Base-by-base conservation (phyloP, 2,329 filamentous ascomycete genomes). In the Coccinonectria pachysandricola region DNA sequence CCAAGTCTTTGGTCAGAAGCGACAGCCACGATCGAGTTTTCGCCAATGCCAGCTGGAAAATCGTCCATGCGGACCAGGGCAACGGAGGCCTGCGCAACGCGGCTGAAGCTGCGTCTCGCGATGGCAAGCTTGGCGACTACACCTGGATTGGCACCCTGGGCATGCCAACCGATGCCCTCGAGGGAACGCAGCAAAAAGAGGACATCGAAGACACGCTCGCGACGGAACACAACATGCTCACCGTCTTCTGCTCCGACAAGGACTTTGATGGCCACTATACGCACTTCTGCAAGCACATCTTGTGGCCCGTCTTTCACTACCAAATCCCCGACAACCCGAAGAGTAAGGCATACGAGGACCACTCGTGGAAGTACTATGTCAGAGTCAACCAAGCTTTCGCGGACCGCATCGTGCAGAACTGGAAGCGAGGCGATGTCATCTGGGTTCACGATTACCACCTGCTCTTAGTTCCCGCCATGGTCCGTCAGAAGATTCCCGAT, bases 221-320 rank as follows among this genome's bases (percentile, higher is more conserved):
- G 24, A 80, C 78, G 14, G 83, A 94, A 48, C 78, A 82, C 51
- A 75, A 91, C 42, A 86, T 84, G 45, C 56, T 93, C 39, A 75
- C 81, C 3, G 86, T 95, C 17, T 93, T 80, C 52, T 80, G 83
- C 53, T 81, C 75, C 34, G 88, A 96, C 58, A 85, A 80, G 49
- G 87, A 96, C 54, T 86, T 95, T 49, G 81, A 95, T 46, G 86
- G 87, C 2, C 87, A 94, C 57, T 96, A 96, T 50, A 75, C 79
- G 8, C 87, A 95, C 56, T 96, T 91, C 52, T 95, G 87, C 75
- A 96, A 96, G 62, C 85, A 88, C 49, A 94, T 96, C 29, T 66
- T 96, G 6, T 96, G 88, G 88, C 88, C 88, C 1, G 87, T 95
- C 34, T 93, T 96, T 56, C 87, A 96, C 57, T 96, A 96, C 54